phyloP scores from a whole-genome alignment of 305 asterid genomes.

The Stenogyne calaminthoides region DNA sequence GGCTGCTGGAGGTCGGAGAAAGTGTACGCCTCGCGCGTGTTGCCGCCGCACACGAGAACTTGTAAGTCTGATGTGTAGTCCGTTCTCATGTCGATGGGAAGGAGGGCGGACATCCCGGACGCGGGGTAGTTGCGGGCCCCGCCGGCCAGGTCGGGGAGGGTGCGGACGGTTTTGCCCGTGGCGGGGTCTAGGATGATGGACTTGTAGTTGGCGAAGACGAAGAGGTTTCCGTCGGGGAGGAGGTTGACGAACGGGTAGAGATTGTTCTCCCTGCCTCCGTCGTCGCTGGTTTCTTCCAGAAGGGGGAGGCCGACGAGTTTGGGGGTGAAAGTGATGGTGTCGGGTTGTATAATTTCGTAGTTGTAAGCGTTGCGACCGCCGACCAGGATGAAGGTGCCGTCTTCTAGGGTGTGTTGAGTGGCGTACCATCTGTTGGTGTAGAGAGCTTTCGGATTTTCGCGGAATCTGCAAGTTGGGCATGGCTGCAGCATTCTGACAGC shows the following conservation, averaged over 20 bases:
- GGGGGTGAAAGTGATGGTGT: slow-evolving; percentile 44
- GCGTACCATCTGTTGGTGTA: slow-evolving; percentile 76
- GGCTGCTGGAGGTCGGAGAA: slow-evolving; percentile 50
- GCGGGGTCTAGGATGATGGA: slow-evolving; percentile 65
- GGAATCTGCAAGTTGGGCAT: slow-evolving; percentile 44
- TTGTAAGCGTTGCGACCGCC: slow-evolving; percentile 79
- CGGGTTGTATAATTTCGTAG: slow-evolving; percentile 70
- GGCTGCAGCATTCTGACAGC: slow-evolving; percentile 49
- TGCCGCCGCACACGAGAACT: slow-evolving; percentile 84
- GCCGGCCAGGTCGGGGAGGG: slow-evolving; percentile 60
- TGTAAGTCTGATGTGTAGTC: slow-evolving; percentile 31
- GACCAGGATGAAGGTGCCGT: slow-evolving; percentile 59
- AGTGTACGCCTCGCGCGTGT: slow-evolving; percentile 51
- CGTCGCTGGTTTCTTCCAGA: slow-evolving; percentile 58
- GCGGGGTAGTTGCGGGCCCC: slow-evolving; percentile 86
- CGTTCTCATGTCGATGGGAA: slow-evolving; percentile 57
- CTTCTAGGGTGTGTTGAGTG: slow-evolving; percentile 49
- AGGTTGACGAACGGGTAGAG: slow-evolving; percentile 83
- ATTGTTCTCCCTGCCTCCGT: slow-evolving; percentile 62
- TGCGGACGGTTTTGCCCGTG: slow-evolving; percentile 52
- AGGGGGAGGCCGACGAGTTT: slow-evolving; percentile 50
- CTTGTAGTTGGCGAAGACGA: slow-evolving; percentile 71
- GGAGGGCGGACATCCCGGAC: slow-evolving; percentile 77
- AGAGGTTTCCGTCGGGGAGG: slow-evolving; percentile 86
- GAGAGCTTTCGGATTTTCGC: slow-evolving; percentile 51